Conservation (phyloP, 2,329 filamentous ascomycete genomes). For the Dryadomyces quercivorus region DNA sequence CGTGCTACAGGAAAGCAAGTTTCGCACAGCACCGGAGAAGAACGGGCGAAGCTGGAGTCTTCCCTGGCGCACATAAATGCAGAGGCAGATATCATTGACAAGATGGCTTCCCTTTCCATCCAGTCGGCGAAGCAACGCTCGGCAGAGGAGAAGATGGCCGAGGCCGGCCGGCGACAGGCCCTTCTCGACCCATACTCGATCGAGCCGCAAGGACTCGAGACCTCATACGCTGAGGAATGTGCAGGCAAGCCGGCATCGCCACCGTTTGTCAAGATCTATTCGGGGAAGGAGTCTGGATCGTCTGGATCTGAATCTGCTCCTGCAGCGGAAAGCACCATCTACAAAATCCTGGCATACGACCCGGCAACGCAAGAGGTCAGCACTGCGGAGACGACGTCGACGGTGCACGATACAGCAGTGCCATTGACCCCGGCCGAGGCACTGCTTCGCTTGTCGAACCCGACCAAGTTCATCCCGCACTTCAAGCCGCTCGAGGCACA, state of each 20-base stretch:
- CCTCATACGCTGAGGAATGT: conserved; percentile 32
- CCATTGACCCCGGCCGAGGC: conserved; percentile 47
- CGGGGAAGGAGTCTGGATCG: background rate
- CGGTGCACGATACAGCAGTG: conserved; percentile 32
- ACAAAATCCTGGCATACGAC: conserved; percentile 58
- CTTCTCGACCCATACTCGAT: conserved; percentile 24
- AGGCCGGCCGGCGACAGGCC: conserved; percentile 5
- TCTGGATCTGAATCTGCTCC: background rate
- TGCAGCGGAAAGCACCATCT: conserved; percentile 20
- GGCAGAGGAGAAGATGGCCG: background rate
- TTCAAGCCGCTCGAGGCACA: conserved; percentile 45
- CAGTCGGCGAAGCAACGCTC: conserved; percentile 12
- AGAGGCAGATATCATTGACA: conserved; percentile 18
- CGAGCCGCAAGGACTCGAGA: conserved; percentile 34
- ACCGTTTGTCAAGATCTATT: conserved; percentile 20
- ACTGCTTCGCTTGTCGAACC: conserved; percentile 47
- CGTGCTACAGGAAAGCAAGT: background rate
- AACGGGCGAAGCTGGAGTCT: conserved; percentile 17
- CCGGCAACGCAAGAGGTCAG: conserved; percentile 42
- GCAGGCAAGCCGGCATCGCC: conserved; percentile 22
- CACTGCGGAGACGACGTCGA: conserved; percentile 47
- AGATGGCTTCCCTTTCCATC: conserved; percentile 15
- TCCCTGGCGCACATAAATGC: conserved; percentile 18
- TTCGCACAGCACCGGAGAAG: conserved; percentile 7
- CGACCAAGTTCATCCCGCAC: conserved; percentile 52